Base-by-base conservation (phyloP, 163 green algal genomes). In the Scenedesmus sp. region DNA sequence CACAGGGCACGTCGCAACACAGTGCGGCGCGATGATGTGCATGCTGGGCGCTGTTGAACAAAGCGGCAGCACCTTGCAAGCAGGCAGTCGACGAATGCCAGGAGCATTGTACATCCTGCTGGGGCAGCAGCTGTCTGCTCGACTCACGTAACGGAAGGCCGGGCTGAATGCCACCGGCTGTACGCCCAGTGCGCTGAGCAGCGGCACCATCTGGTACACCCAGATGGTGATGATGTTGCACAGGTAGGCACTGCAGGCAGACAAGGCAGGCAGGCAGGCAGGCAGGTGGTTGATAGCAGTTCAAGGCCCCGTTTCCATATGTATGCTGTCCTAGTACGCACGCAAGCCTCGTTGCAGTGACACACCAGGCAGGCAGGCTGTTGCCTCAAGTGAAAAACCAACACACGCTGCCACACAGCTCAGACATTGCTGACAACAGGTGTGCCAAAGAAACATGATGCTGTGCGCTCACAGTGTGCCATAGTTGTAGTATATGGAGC, bases 141-240 rank as follows among this genome's bases (percentile, higher is more conserved):
- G 16, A 73, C 83, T 88, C 83, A 88, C 83, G 0, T 37, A 46
- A 26, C 83, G 40, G 46, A 88, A 88, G 30, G 40, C 35, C 16
- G 40, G 22, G 35, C 56, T 88, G 83, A 88, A 88, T 30, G 83
- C 83, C 83, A 88, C 83, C 30, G 83, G 83, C 35, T 88, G 83
- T 13, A 80, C 35, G n/a, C n/a, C 49, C 49, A 88, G 37, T 15
- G 83, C 83, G 35, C 83, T 88, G 33, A 88, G 83, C 83, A 88
- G 83, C 26, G 83, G 83, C 10, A 88, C 83, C 22, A 80, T 16
- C 83, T 88, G 83, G 59, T 88, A 88, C 0, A 88, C 83, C 83
- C 83, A 88, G 83, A 88, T 78, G 44, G 83, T 88, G 18, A 88
- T 37, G 20, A 78, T 53, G 59, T 88, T 88, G 83, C 30, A 53